A percentile compares a stretch with the other conserved stretches of the same genome.
Evolutionary conservation across 345 rosid genomes (phyloP).

Genomic region (Populus alba): DNA sequence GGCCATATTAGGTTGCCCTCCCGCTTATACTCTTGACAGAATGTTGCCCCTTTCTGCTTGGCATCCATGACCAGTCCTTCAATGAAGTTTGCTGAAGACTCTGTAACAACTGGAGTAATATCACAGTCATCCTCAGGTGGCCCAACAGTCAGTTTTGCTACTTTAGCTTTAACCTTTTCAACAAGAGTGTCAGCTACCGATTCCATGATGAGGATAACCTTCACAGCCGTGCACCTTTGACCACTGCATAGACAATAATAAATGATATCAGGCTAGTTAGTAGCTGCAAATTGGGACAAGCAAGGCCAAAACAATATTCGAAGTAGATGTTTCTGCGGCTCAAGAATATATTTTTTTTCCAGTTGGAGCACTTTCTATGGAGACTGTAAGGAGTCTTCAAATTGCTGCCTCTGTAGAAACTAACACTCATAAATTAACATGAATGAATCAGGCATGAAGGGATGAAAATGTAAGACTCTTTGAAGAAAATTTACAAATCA

Average conservation of each 20-base stretch:
- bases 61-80: slow-evolving; percentile 91
- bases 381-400: no score
- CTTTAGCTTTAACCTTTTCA: slow-evolving; percentile 74
- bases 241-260: slow-evolving; percentile 48
- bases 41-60: slow-evolving; percentile 84
- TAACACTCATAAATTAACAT: no score
- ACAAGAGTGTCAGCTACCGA: slow-evolving; percentile 71
- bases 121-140: slow-evolving; percentile 83
- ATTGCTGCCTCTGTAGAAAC: no score
- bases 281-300: background rate
- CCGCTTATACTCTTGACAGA: slow-evolving; percentile 83
- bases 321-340: background rate
- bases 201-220: slow-evolving; percentile 88
- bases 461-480: no score
- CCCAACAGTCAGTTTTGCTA: slow-evolving; percentile 74
- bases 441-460: no score
- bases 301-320: background rate
- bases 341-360: background rate
- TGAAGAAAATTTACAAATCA: background rate
- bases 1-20: slow-evolving; percentile 99
- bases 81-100: slow-evolving; percentile 92
- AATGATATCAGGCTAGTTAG: no score
- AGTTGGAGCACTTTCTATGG: no score
- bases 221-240: slow-evolving; percentile 96
- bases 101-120: slow-evolving; percentile 88